Evolutionary conservation across 2,329 filamentous ascomycete genomes (phyloP).

Genomic region (Aspergillus sp.): DNA sequence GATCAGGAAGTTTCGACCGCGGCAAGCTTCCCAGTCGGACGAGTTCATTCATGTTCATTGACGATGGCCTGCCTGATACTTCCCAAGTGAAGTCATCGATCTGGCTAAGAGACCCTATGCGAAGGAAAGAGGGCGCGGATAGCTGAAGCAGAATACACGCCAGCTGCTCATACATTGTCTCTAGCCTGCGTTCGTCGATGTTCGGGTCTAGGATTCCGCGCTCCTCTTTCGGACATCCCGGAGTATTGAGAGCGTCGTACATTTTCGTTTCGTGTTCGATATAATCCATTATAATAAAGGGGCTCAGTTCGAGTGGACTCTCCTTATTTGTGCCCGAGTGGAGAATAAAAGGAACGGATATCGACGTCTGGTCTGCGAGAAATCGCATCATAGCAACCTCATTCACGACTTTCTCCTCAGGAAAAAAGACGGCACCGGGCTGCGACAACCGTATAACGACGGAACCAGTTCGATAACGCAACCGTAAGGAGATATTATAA

Average conservation of each 20-base stretch:
- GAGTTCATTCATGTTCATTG: conserved; percentile 34
- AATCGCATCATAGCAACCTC: conserved; percentile 13
- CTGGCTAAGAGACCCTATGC: conserved; percentile 7
- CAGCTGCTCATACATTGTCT: conserved; percentile 12
- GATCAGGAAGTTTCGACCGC: conserved; percentile 6
- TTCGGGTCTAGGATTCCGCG: conserved; percentile 19
- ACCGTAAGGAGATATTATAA: conserved; percentile 13
- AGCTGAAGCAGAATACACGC: conserved; percentile 7
- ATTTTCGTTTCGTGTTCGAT: conserved; percentile 8
- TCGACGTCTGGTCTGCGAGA: conserved; percentile 9
- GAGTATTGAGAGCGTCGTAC: conserved; percentile 9
- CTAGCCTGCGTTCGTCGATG: conserved; percentile 25
- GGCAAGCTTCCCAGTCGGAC: conserved; percentile 14
- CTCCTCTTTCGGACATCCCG: conserved; percentile 5
- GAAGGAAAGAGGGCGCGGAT: conserved; percentile 1
- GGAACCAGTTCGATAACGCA: conserved; percentile 11
- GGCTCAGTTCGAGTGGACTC: conserved; percentile 14
- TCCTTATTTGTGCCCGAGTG: conserved; percentile 9
- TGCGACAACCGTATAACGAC: conserved; percentile 13
- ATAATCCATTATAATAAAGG: conserved; percentile 32
- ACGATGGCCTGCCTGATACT: conserved; percentile 28
- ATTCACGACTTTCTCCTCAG: conserved; percentile 17
- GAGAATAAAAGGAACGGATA: conserved; percentile 10
- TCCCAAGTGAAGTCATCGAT: conserved; percentile 8
- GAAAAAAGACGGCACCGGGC: conserved; percentile 15